Percentiles rank a stretch among this genome's conserved stretches.
Conservation (phyloP, 2,329 filamentous ascomycete species). For the Microcera coccophila region DNA sequence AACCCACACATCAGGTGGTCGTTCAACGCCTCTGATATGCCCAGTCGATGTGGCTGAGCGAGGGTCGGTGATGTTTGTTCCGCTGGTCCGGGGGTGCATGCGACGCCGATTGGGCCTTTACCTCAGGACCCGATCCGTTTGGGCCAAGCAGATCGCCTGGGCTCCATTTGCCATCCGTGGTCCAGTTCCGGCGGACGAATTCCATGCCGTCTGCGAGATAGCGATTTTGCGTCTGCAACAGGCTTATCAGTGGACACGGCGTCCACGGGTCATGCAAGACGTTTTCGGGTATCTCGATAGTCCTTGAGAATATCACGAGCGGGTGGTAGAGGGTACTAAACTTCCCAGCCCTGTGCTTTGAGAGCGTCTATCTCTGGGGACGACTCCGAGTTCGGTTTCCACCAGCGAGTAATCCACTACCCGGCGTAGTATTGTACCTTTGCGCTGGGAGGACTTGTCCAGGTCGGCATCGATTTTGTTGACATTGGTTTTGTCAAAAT, state of each 20-base stretch:
- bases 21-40: conserved; percentile 4
- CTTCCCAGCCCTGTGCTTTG: conserved; percentile 9
- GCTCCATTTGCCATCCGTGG: conserved; percentile 8
- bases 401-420: not conserved
- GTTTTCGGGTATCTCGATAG: conserved; percentile 1
- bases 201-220: conserved; percentile 6
- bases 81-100: conserved; percentile 3
- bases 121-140: conserved; percentile 7
- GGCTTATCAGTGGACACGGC: conserved; percentile 8
- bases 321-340: conserved; percentile 6
- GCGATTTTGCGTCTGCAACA: conserved; percentile 2
- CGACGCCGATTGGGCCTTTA: conserved; percentile 4
- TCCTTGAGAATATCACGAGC: conserved; percentile 3
- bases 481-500: no score
- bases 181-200: conserved; percentile 1
- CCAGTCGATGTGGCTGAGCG: conserved; percentile 9
- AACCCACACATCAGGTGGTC: conserved; percentile 5
- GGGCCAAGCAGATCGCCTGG: conserved; percentile 9
- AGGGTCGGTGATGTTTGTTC: conserved; percentile 3
- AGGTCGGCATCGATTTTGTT: not conserved
- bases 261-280: conserved; percentile 1
- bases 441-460: not conserved
- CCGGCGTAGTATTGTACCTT: not conserved
- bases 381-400: not conserved
- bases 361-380: not conserved